phyloP scores from a whole-genome alignment of 305 asterid genomes.

The Salvia sclarea region DNA sequence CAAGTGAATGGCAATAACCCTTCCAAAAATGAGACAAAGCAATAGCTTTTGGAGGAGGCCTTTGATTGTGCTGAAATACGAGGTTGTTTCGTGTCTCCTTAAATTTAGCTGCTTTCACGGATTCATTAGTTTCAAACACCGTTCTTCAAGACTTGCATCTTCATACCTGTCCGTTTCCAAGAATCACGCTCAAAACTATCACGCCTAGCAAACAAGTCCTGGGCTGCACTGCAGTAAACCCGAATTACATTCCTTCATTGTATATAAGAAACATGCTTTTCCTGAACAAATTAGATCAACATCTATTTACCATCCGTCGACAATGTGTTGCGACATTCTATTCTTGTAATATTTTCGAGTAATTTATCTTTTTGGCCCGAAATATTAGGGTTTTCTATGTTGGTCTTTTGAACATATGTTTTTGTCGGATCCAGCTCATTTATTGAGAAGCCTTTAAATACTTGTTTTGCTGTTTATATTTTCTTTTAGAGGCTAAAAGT shows the following conservation, averaged over 20 bases:
- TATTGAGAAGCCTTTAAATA: background rate
- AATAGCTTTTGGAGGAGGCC: constrained; percentile 35
- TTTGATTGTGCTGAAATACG: constrained; percentile 33
- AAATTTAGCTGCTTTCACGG: constrained; percentile 10
- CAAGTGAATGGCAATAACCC: constrained; percentile 46
- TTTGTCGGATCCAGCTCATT: background rate
- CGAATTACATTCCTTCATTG: background rate
- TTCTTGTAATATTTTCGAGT: background rate
- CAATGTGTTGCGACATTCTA: background rate
- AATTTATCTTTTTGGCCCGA: background rate
- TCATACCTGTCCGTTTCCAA: background rate
- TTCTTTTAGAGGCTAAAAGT: background rate
- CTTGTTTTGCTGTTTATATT: background rate
- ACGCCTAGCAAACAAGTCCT: background rate
- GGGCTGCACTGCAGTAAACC: background rate
- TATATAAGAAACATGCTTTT: background rate
- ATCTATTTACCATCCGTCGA: background rate
- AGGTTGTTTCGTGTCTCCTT: background rate
- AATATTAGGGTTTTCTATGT: background rate
- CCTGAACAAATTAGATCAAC: background rate
- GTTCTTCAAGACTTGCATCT: background rate
- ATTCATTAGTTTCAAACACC: constrained; percentile 45
- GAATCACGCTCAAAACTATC: constrained; percentile 11
- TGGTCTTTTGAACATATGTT: background rate
- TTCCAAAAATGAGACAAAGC: constrained; percentile 47